Evolutionary conservation across 2,329 filamentous ascomycete species (phyloP).

Genomic region (Lachnellula cervina): DNA sequence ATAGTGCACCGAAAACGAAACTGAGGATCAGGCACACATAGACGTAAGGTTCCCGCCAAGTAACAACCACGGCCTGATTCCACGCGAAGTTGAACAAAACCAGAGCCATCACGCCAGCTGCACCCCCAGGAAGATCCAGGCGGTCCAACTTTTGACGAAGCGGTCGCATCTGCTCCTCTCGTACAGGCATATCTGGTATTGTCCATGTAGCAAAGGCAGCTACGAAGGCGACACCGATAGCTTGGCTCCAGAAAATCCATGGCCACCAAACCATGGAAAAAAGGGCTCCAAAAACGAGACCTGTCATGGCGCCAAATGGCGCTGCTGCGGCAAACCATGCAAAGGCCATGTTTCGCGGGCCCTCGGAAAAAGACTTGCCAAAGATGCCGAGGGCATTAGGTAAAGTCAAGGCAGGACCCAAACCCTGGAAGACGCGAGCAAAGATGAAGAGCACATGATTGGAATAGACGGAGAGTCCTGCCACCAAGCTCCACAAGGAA

Average conservation of each 20-base stretch:
- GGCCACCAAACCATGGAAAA: conserved; percentile 44
- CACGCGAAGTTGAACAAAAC: conserved; percentile 63
- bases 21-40: conserved; percentile 37
- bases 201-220: conserved; percentile 18
- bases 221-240: too few relatives aligned
- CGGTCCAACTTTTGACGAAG: conserved; percentile 6
- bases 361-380: conserved; percentile 51
- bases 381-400: conserved; percentile 62
- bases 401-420: conserved; percentile 57
- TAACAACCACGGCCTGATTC: conserved; percentile 52
- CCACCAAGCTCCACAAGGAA: conserved; percentile 13
- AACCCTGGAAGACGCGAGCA: conserved; percentile 49
- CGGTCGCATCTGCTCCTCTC: background rate
- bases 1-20: conserved; percentile 45
- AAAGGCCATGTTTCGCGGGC: conserved; percentile 57
- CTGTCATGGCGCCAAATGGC: background rate
- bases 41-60: conserved; percentile 17
- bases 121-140: conserved; percentile 28
- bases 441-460: conserved; percentile 38
- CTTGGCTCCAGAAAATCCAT: conserved; percentile 45
- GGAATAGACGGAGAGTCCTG: conserved; percentile 19
- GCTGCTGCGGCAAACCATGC: conserved; percentile 37
- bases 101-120: conserved; percentile 48
- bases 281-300: background rate
- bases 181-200: background rate